Percentiles rank a stretch among this genome's conserved stretches.
These are phyloP conservation scores for Suillus ampliporus DNA, from an alignment of 768 basidiomycete species.

Conservation along the genomic window DNA sequence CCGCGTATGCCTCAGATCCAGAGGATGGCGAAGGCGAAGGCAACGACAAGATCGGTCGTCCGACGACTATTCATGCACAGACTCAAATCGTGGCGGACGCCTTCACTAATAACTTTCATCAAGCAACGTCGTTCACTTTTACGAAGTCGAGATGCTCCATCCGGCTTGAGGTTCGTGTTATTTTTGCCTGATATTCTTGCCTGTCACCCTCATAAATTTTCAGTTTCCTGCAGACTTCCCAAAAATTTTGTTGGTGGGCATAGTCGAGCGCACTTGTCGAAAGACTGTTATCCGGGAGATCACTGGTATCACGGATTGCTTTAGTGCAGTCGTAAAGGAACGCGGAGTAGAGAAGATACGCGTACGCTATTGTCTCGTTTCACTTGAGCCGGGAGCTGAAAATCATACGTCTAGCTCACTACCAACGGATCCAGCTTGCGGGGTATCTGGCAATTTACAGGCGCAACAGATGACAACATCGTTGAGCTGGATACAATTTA, in stretches of 20 bases:
- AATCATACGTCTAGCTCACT: slow-evolving; percentile 55
- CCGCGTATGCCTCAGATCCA: slow-evolving; percentile 57
- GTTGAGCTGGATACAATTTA: slow-evolving; percentile 83
- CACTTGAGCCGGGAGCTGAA: slow-evolving; percentile 3
- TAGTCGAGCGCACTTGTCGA: slow-evolving; percentile 87
- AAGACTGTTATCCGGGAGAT: slow-evolving; percentile 90
- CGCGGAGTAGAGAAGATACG: slow-evolving; percentile 53
- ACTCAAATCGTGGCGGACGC: slow-evolving; percentile 50
- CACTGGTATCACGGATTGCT: slow-evolving; percentile 85
- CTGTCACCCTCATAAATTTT: slow-evolving; percentile 9
- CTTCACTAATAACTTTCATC: slow-evolving; percentile 65
- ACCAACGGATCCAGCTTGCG: slow-evolving; percentile 94
- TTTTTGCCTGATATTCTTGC: not conserved
- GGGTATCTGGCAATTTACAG: slow-evolving; percentile 84
- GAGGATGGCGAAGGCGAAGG: slow-evolving; percentile 44
- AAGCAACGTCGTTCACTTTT: slow-evolving; percentile 78
- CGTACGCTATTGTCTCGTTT: slow-evolving; percentile 39
- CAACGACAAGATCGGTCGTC: slow-evolving; percentile 21
- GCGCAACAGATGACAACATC: slow-evolving; percentile 55
- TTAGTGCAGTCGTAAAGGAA: slow-evolving; percentile 62
- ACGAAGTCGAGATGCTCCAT: slow-evolving; percentile 71
- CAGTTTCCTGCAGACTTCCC: slow-evolving; percentile 90
- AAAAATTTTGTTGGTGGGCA: slow-evolving; percentile 91
- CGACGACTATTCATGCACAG: slow-evolving; percentile 44
- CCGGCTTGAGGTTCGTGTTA: slow-evolving; percentile 70